Evolutionary conservation across 1,284 basidiomycete genomes (phyloP), one percentile per base, ranked within the genome.

Genomic region (Ustilago nuda): DNA sequence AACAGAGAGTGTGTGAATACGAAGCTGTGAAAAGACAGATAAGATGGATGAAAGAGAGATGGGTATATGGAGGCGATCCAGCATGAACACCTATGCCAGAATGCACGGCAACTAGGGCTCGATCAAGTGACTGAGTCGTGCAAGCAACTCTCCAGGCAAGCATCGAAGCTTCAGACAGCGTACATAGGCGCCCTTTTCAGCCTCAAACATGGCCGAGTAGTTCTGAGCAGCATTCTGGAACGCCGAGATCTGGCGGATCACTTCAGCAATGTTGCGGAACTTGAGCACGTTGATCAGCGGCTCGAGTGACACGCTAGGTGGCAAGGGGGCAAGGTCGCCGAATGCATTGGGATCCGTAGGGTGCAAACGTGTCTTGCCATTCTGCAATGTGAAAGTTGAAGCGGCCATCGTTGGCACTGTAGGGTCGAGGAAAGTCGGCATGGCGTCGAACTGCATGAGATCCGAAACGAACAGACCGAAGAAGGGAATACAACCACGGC

Each of bases 391-490:
- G 35, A 59, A 61, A 37, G 53, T 65, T 1, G 56, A 51, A n/a
- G 64, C 66, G 36, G 56, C 45, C 50, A 48, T 55, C 19, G 70
- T 70, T 23, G 79, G 72, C n/a, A 64, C 68, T 23, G 78, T 77
- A 9, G 83, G 74, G 48, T 84, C 83, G 12, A 85, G 55, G 54
- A 74, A 78, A 11, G 76, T 76, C 15, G 82, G 75, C 41, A 85
- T 75, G 11, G 73, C 64, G 48, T 85, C 82, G 30, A 66, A 74
- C 43, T 71, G 68, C 36, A 78, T 71, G 19, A 85, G 73, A 50
- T 85, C 84, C 19, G 79, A 78, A 13, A 84, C 66, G 56, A 81
- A 85, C 13, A 83, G 71, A 17, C 84, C 84, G 55, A 81, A 82
- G 78, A 83, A 83, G 5, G 82, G 82, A 9, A 83, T 72, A 51